These are phyloP conservation scores for Stramenopiles sp. DNA, from an alignment of 352 stramenopile species.

Conservation along the genomic window DNA sequence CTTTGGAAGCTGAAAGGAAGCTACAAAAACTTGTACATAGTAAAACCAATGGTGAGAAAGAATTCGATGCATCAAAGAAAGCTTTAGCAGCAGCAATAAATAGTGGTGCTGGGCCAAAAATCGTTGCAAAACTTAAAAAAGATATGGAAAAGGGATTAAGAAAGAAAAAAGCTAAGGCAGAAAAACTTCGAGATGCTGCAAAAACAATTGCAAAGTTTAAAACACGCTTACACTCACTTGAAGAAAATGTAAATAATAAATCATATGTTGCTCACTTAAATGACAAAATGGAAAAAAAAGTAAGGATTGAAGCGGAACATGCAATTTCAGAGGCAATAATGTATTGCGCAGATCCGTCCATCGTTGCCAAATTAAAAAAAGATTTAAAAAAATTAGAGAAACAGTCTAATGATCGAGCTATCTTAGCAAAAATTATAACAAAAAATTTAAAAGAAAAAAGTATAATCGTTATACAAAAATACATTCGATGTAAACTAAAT, in stretches of 20 bases:
- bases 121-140: background rate
- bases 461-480: background rate
- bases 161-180: background rate
- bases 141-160: background rate
- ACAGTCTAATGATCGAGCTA: too few species aligned
- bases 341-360: too few species aligned
- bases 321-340: too few species aligned
- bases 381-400: too few species aligned
- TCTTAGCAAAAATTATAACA: background rate
- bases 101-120: background rate
- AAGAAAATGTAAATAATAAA: background rate
- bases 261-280: background rate
- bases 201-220: background rate
- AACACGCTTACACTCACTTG: background rate
- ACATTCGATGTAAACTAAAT: background rate
- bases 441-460: background rate
- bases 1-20: background rate
- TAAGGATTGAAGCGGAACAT: too few species aligned
- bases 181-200: too few species aligned
- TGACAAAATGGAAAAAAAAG: too few species aligned
- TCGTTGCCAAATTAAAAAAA: too few species aligned
- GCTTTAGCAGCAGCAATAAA: background rate
- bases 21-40: background rate
- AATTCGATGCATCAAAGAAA: background rate
- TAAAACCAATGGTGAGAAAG: background rate